Base-by-base conservation (phyloP, 805 yeast genomes). In the Yamadazyma endophytica region DNA sequence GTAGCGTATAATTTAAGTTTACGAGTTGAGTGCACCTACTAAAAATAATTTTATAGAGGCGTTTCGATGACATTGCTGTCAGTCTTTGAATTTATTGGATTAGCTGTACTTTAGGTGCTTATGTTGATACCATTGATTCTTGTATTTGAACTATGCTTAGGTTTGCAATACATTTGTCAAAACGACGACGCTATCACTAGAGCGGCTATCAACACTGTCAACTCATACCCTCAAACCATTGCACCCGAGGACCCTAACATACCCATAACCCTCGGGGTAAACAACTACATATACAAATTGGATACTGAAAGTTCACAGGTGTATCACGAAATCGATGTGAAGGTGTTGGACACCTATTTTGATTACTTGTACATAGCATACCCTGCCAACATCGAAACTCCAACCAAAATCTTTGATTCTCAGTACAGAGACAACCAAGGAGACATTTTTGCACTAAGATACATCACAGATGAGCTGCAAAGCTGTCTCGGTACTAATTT, bases 401-500 rank as follows among this genome's bases (percentile, higher is more conserved):
- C 14, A 9, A 22, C 13, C n/a, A 5, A 9, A 17, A 16, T 37
- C 9, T 38, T 11, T 15, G 17, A 29, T n/a, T 3, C 13, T 7
- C 23, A 31, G 12, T 12, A 26, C 12, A 15, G 39, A 13, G 43
- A 39, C 24, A 35, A 39, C 15, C 15, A 24, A 2, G 25, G 27
- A 9, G 17, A 33, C 7, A 13, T 35, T 7, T 39, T 39, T 28
- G 12, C 30, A 15, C 28, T 39, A 5, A 21, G 40, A 15, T 36
- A 39, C 17, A 19, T 32, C 17, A 39, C 40, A 4, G 12, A 19
- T 6, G 17, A 16, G 6, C 15, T 28, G 9, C 17, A 17, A 5
- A 33, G 38, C 17, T 39, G 43, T 29, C 15, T 39, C n/a, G 40
- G 33, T 6, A 22, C 38, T 2, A 24, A 36, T 18, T 19, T 39